These are phyloP conservation scores for Phytophthora litchii DNA, from an alignment of 352 stramenopile genomes.

Conservation along the genomic window DNA sequence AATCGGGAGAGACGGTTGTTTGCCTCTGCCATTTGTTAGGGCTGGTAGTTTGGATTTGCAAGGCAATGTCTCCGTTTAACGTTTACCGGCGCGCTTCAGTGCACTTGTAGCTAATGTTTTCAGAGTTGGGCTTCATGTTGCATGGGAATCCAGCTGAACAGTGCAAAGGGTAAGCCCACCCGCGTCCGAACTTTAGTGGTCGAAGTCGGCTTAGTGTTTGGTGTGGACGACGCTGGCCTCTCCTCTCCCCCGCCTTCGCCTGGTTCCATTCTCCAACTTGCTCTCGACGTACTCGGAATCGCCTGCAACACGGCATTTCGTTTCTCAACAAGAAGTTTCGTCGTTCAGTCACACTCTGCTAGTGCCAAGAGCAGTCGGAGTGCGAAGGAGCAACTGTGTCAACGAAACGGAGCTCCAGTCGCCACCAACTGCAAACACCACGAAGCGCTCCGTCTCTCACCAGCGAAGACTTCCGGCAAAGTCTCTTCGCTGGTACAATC, in stretches of 20 bases:
- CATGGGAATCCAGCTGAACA: slow-evolving; percentile 31
- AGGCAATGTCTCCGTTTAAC: slow-evolving; percentile 19
- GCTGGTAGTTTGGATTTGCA: slow-evolving; percentile 14
- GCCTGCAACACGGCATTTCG: slow-evolving; percentile 11
- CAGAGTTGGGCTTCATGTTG: slow-evolving; percentile 25
- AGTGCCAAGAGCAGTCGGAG: slow-evolving; percentile 10
- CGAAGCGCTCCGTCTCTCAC: slow-evolving; percentile 33
- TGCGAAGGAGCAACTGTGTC: slow-evolving; percentile 21
- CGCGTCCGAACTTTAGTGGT: slow-evolving; percentile 38
- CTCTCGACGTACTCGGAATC: slow-evolving; percentile 11
- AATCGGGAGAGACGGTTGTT: slow-evolving; percentile 26
- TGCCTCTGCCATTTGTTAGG: slow-evolving; percentile 33
- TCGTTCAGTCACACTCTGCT: slow-evolving; percentile 11
- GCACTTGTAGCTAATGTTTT: slow-evolving; percentile 21
- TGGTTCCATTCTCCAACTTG: slow-evolving; percentile 34
- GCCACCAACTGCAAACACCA: slow-evolving; percentile 31
- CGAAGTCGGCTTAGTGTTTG: slow-evolving; percentile 12
- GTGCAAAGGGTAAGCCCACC: slow-evolving; percentile 27
- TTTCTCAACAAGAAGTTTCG: slow-evolving; percentile 11
- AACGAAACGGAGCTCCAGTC: slow-evolving; percentile 26
- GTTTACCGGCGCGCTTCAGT: slow-evolving; percentile 16
- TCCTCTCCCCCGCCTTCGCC: slow-evolving; percentile 10
- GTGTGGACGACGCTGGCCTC: slow-evolving; percentile 8
- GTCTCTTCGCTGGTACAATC: slow-evolving; percentile 37
- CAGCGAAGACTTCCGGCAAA: slow-evolving; percentile 21